Evolutionary conservation across 345 rosid species (phyloP).

Genomic region (Euphorbia peplus): DNA sequence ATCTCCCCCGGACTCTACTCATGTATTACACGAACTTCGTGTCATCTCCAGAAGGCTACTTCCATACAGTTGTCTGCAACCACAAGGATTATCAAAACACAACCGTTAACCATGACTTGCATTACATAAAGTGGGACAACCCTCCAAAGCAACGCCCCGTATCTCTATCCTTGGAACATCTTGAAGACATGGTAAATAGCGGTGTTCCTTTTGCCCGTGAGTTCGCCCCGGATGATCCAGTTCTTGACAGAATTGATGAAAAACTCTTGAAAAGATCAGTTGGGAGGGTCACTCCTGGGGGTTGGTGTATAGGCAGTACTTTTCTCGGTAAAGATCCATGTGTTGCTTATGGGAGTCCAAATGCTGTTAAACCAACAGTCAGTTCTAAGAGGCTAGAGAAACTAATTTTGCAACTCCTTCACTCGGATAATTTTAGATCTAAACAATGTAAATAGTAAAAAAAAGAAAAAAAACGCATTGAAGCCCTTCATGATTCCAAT

Average conservation of each 20-base stretch:
- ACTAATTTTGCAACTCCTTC: conserved; percentile 60
- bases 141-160: conserved; percentile 69
- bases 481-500: too few species aligned
- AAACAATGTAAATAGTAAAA: conserved; percentile 92
- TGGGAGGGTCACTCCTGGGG: conserved; percentile 47
- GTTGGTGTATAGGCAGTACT: conserved; percentile 51
- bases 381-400: conserved; percentile 71
- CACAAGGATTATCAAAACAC: conserved; percentile 91
- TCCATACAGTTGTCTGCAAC: conserved; percentile 89
- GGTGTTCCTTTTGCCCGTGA: conserved; percentile 89
- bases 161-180: conserved; percentile 51
- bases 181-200: conserved; percentile 66
- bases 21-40: conserved; percentile 91
- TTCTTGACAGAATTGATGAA: conserved; percentile 62
- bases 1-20: conserved; percentile 83
- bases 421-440: conserved; percentile 60
- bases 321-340: conserved; percentile 45
- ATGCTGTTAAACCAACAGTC: conserved; percentile 54
- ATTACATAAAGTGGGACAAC: conserved; percentile 70
- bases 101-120: conserved; percentile 75
- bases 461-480: too few species aligned
- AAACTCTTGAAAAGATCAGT: conserved; percentile 46
- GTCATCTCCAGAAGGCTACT: conserved; percentile 79
- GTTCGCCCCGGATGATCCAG: conserved; percentile 52
- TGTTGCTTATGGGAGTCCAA: conserved; percentile 40